phyloP scores from a whole-genome alignment of 208 protist species.

The Trichomonas vaginalis region DNA sequence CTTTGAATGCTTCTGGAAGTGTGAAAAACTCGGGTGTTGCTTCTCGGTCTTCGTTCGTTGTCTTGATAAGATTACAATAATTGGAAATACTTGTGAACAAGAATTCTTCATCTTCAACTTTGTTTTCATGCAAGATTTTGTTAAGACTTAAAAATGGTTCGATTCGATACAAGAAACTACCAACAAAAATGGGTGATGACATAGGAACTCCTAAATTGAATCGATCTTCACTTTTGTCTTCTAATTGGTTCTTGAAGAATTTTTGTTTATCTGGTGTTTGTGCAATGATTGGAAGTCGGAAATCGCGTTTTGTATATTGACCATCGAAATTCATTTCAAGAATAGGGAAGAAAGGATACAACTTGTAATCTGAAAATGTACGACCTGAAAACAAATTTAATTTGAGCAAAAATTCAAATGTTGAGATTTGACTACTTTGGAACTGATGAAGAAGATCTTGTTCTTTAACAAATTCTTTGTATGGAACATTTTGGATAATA shows the following conservation, averaged over 20 bases:
- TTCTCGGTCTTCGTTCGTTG: background rate
- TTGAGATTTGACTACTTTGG: background rate
- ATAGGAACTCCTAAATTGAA: background rate
- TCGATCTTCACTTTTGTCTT: too few relatives aligned
- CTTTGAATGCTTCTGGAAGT: background rate
- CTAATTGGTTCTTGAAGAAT: background rate
- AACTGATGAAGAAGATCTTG: background rate
- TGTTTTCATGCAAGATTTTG: background rate
- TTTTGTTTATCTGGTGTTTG: background rate
- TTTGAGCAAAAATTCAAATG: background rate
- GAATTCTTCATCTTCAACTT: background rate
- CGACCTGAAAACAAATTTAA: background rate
- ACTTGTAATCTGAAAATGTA: background rate
- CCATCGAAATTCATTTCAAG: background rate
- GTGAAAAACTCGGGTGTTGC: background rate
- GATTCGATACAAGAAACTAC: background rate
- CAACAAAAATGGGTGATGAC: background rate
- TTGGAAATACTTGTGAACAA: background rate
- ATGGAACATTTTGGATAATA: background rate
- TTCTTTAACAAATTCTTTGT: background rate
- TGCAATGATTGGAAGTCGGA: background rate
- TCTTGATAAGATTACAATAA: background rate
- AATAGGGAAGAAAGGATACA: background rate
- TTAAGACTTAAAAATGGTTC: background rate
- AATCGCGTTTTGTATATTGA: background rate